Conservation (phyloP, 345 rosid genomes). For the Populus alba region DNA sequence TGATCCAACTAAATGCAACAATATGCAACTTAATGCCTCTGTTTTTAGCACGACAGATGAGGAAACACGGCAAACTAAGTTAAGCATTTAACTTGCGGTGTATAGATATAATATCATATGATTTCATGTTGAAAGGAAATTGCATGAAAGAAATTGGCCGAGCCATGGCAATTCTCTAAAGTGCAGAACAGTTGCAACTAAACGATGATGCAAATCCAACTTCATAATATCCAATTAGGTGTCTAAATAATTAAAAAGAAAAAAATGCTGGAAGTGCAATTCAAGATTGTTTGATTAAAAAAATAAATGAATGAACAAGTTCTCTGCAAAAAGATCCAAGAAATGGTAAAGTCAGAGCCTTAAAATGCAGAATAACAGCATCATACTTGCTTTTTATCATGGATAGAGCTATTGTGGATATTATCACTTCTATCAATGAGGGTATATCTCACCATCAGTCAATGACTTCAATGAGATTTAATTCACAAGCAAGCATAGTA, state of each 20-base stretch:
- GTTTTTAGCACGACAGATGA: constrained; percentile 10
- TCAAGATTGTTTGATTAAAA: not conserved
- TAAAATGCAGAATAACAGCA: not conserved
- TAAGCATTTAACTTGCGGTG: not conserved
- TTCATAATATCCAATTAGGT: not conserved
- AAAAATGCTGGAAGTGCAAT: not conserved
- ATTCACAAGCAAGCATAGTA: not conserved
- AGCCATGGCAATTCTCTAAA: not conserved
- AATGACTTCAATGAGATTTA: not conserved
- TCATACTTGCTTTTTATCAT: not conserved
- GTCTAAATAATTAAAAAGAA: not conserved
- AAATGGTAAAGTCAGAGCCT: not conserved
- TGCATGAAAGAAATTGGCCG: not conserved
- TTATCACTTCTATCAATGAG: not conserved
- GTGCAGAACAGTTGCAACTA: not conserved
- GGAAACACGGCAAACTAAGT: not conserved
- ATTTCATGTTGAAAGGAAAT: not conserved
- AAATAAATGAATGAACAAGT: not conserved
- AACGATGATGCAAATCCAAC: not conserved
- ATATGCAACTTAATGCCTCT: constrained; percentile 7
- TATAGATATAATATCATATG: not conserved
- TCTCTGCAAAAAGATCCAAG: not conserved
- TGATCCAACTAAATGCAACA: constrained; percentile 19
- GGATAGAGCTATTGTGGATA: not conserved
- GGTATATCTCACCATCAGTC: not conserved